phyloP scores from a whole-genome alignment of 495 filamentous ascomycete genomes.

The Neurospora sp. region DNA sequence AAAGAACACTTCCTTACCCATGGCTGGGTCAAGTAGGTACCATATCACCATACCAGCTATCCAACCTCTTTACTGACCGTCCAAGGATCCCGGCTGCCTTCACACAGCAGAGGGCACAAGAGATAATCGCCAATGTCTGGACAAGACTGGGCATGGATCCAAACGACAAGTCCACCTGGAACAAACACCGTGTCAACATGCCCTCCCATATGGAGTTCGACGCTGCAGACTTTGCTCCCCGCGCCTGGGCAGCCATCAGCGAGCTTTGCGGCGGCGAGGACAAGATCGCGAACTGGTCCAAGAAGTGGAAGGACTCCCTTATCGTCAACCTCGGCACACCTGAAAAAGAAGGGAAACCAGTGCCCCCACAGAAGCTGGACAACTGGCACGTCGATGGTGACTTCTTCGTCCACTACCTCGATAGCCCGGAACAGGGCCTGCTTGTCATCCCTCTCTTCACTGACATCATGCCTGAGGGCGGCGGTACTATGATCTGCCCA shows the following conservation, averaged over 20 bases:
- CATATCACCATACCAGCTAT: background rate
- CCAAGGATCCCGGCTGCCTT: constrained; percentile 34
- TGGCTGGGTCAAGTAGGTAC: constrained; percentile 48
- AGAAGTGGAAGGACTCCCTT: constrained; percentile 55
- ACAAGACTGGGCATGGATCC: constrained; percentile 57
- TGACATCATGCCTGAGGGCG: constrained; percentile 50
- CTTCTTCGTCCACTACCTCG: constrained; percentile 67
- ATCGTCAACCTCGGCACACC: constrained; percentile 64
- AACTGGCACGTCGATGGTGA: constrained; percentile 71
- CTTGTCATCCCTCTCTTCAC: constrained; percentile 62
- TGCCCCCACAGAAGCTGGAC: constrained; percentile 39
- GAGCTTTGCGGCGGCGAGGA: constrained; percentile 60
- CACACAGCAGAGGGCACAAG: constrained; percentile 47
- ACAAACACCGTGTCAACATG: constrained; percentile 52
- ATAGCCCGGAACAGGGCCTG: constrained; percentile 61
- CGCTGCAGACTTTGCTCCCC: constrained; percentile 50
- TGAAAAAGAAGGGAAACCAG: constrained; percentile 40
- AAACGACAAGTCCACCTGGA: constrained; percentile 60
- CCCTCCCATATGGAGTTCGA: constrained; percentile 45
- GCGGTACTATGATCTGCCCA: constrained; percentile 59
- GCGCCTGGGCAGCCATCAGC: constrained; percentile 60
- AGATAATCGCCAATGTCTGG: constrained; percentile 52
- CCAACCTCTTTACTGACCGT: background rate
- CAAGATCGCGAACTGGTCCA: constrained; percentile 38
- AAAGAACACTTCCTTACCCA: constrained; percentile 56